Percentiles rank a stretch among this genome's conserved stretches.
These are phyloP conservation scores for Erythrobasidium hasegawianum DNA, from an alignment of 1,284 basidiomycete species.

Conservation along the genomic window DNA sequence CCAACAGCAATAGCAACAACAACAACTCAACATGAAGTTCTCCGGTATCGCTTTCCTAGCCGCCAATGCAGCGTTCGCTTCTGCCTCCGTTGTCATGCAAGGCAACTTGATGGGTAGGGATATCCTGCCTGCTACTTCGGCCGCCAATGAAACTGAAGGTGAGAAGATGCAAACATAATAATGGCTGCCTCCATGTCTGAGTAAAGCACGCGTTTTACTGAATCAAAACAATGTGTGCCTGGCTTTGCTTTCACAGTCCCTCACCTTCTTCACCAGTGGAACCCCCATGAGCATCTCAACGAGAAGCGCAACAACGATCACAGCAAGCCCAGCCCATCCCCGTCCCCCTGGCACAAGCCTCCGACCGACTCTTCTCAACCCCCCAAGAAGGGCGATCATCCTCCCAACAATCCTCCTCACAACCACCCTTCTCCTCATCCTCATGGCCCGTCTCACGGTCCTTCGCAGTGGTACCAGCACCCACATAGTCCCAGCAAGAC, in stretches of 20 bases:
- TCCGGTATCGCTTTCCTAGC: conserved; percentile 25
- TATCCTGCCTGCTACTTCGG: conserved; percentile 6
- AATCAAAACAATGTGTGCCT: neutral
- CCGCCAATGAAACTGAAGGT: conserved; percentile 18
- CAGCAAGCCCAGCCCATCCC: conserved; percentile 22
- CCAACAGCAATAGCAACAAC: neutral
- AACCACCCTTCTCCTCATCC: neutral
- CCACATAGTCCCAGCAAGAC: neutral
- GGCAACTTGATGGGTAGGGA: neutral
- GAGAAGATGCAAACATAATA: neutral
- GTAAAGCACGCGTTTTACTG: neutral
- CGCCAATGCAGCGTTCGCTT: conserved; percentile 20
- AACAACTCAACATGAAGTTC: conserved; percentile 20
- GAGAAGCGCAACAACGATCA: conserved; percentile 7
- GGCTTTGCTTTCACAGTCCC: neutral
- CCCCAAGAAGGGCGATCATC: neutral
- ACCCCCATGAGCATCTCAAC: conserved; percentile 22
- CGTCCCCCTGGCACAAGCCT: conserved; percentile 9
- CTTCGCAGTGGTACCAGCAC: no score
- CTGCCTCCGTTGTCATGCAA: conserved; percentile 2
- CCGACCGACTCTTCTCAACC: conserved; percentile 7
- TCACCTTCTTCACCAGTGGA: conserved; percentile 25
- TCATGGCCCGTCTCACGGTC: neutral
- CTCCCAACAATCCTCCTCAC: neutral
- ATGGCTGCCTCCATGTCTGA: no score